Evolutionary conservation across 352 stramenopile species (phyloP).

Genomic region (Phytophthora kernoviae): DNA sequence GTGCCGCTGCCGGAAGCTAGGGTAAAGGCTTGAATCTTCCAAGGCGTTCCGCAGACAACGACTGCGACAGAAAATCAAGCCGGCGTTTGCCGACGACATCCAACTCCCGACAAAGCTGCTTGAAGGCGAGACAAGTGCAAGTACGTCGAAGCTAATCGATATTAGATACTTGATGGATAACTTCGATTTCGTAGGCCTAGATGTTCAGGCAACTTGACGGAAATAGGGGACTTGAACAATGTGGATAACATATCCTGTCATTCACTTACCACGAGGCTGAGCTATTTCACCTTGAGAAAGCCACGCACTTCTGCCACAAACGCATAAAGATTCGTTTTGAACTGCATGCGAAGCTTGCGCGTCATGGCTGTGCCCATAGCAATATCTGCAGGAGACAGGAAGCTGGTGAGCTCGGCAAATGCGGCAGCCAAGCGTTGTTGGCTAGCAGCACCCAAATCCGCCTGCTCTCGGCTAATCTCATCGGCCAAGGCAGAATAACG

Average conservation of each 20-base stretch:
- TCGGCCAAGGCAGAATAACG: constrained; percentile 73
- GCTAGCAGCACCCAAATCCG: constrained; percentile 34
- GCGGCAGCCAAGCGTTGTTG: constrained; percentile 64
- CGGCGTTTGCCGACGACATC: constrained; percentile 29
- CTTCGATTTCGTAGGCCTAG: constrained; percentile 37
- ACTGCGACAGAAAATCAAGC: constrained; percentile 40
- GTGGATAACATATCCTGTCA: background rate
- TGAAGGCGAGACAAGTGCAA: constrained; percentile 21
- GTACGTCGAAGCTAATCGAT: constrained; percentile 7
- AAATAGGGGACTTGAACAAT: background rate
- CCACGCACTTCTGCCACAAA: constrained; percentile 84
- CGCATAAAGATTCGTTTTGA: constrained; percentile 84
- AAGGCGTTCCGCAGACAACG: constrained; percentile 23
- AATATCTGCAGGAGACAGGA: constrained; percentile 65
- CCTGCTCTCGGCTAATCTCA: constrained; percentile 66
- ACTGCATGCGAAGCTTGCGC: constrained; percentile 71
- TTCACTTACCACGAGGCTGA: constrained; percentile 8
- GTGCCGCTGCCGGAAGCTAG: constrained; percentile 48
- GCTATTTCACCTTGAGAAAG: constrained; percentile 84
- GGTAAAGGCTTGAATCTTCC: constrained; percentile 36
- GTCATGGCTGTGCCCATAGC: constrained; percentile 63
- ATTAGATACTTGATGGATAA: constrained; percentile 29
- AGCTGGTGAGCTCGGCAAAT: constrained; percentile 71
- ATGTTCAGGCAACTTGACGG: constrained; percentile 13
- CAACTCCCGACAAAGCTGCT: constrained; percentile 48